phyloP scores from a whole-genome alignment of 306 rosid genomes.

The Urtica urens region DNA sequence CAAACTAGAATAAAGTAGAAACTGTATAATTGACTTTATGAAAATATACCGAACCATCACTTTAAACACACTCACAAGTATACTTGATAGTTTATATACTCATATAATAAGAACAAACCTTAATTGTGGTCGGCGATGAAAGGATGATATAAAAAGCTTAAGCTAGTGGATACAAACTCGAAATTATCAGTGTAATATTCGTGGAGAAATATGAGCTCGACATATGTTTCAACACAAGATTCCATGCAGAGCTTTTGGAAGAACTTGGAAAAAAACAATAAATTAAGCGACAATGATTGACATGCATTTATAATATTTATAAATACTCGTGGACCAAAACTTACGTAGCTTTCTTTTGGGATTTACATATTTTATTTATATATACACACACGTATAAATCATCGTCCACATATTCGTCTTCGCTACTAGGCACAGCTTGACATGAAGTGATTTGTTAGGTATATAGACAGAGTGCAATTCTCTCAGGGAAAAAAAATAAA shows the following conservation, averaged over 20 bases:
- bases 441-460: conserved; percentile 29
- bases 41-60: no score
- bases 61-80: no score
- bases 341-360: background rate
- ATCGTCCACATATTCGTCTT: conserved; percentile 33
- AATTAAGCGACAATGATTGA: conserved; percentile 10
- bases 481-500: conserved; percentile 7
- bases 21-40: no score
- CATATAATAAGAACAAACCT: background rate
- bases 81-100: no score
- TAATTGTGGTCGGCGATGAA: background rate
- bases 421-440: conserved; percentile 15
- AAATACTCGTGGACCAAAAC: conserved; percentile 19
- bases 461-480: conserved; percentile 38
- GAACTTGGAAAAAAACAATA: background rate
- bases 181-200: background rate
- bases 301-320: no score
- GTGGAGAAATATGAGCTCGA: conserved; percentile 3
- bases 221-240: background rate
- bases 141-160: conserved; percentile 3
- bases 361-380: conserved; percentile 21
- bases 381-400: conserved; percentile 12
- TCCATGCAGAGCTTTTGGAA: background rate
- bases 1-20: no score
- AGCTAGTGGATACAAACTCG: background rate